These are phyloP conservation scores for Plasmodium vinckei DNA, from an alignment of 169 alveolate species.

Conservation along the genomic window DNA sequence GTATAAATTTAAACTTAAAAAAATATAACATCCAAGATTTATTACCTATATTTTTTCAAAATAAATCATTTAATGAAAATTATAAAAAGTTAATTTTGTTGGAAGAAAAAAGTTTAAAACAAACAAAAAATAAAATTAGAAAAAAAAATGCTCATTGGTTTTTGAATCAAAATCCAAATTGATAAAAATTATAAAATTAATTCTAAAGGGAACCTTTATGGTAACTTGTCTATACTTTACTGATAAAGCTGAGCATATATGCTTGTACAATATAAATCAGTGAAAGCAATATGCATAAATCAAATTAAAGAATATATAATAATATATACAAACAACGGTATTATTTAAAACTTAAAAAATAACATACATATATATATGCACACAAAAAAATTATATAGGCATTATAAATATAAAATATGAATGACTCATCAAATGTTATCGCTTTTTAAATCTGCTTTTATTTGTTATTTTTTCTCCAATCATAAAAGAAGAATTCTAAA, in stretches of 20 bases:
- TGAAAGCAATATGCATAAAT: too few species aligned
- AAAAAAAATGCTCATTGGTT: conserved; percentile 64
- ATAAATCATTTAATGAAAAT: conserved; percentile 53
- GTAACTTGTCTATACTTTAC: too few species aligned
- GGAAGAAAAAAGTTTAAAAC: conserved; percentile 62
- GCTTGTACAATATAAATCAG: too few species aligned
- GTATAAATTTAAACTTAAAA: conserved; percentile 32
- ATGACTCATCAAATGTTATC: conserved; percentile 1
- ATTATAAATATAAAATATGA: neutral
- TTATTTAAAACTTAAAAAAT: neutral
- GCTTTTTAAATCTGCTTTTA: conserved; percentile 37
- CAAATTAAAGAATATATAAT: neutral
- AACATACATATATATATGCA: neutral
- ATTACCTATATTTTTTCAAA: conserved; percentile 49
- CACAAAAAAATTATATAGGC: neutral
- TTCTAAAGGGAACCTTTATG: too few species aligned
- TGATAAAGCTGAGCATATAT: too few species aligned
- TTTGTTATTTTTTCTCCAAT: conserved; percentile 62
- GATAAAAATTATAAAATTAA: neutral
- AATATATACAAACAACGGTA: neutral
- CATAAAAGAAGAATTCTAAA: conserved; percentile 68
- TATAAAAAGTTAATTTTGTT: conserved; percentile 43
- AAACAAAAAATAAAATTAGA: conserved; percentile 36
- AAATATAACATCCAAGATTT: conserved; percentile 59
- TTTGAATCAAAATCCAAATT: conserved; percentile 31